A percentile compares a stretch with the other conserved stretches of the same genome.
Conservation (phyloP, 371 early-diverging fungal species). For the Actinomucor elegans region DNA sequence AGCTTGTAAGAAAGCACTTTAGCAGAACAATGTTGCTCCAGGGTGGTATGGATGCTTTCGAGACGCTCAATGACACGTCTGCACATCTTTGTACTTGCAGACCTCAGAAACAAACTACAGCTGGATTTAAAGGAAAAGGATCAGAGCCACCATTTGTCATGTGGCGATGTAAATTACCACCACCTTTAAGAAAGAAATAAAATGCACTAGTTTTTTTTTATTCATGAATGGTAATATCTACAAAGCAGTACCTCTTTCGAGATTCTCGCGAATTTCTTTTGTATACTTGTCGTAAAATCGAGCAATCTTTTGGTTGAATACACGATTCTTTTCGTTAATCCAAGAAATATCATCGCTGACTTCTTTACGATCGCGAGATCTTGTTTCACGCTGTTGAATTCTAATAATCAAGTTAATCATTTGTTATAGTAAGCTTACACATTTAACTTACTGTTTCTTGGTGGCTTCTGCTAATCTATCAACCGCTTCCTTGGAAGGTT, state of each 20-base stretch:
- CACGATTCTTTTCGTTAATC: constrained; percentile 94
- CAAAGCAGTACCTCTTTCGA: constrained; percentile 86
- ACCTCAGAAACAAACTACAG: constrained; percentile 50
- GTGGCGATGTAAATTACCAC: constrained; percentile 45
- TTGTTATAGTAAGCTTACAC: too few species aligned
- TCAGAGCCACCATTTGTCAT: constrained; percentile 54
- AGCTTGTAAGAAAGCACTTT: constrained; percentile 50
- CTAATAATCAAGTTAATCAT: too few species aligned
- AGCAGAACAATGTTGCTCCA: constrained; percentile 53
- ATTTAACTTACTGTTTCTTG: constrained; percentile 74
- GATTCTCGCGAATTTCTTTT: constrained; percentile 85
- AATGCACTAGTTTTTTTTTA: background rate
- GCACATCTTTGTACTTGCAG: constrained; percentile 35
- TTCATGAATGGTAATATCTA: too few species aligned
- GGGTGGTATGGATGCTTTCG: constrained; percentile 60
- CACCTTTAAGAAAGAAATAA: constrained; percentile 30
- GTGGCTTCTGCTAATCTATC: constrained; percentile 75
- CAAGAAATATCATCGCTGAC: constrained; percentile 89
- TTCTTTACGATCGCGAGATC: constrained; percentile 73
- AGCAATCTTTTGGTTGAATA: constrained; percentile 94
- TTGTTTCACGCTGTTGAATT: constrained; percentile 65
- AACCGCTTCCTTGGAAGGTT: constrained; percentile 67
- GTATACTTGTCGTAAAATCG: constrained; percentile 93
- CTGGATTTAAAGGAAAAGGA: constrained; percentile 45
- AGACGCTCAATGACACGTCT: constrained; percentile 12